Conservation (phyloP, 108 stramenopile genomes). For the Nitzschia palea region DNA sequence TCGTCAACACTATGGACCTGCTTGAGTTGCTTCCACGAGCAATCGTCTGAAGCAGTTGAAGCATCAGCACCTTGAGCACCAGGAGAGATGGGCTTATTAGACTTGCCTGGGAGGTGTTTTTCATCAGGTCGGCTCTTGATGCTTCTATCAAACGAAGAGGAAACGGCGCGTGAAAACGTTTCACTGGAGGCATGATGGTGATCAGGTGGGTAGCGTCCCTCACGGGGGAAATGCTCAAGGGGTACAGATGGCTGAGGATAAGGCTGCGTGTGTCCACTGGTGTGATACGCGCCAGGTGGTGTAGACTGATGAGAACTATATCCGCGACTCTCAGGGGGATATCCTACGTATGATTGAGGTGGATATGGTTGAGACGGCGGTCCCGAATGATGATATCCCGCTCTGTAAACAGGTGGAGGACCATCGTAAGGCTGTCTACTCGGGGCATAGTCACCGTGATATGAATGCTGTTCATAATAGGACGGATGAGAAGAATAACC, state of each 20-base stretch:
- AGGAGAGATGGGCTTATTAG: background rate
- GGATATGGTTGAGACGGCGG: conserved; percentile 24
- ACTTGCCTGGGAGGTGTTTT: background rate
- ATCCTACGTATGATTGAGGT: conserved; percentile 19
- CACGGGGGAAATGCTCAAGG: conserved; percentile 20
- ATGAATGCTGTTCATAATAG: conserved; percentile 54
- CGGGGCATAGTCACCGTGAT: conserved; percentile 70
- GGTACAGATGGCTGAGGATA: conserved; percentile 12
- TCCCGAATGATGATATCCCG: conserved; percentile 2
- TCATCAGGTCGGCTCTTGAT: conserved; percentile 28
- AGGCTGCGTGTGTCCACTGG: conserved; percentile 8
- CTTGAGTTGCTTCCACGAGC: conserved; percentile 62
- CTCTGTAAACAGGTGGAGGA: conserved; percentile 17
- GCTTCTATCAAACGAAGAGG: conserved; percentile 55
- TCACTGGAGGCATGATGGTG: conserved; percentile 8
- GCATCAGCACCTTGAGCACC: conserved; percentile 7
- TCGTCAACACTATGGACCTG: conserved; percentile 70
- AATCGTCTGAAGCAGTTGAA: conserved; percentile 44
- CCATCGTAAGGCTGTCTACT: conserved; percentile 47
- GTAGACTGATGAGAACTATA: conserved; percentile 2
- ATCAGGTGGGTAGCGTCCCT: conserved; percentile 17
- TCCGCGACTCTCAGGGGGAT: conserved; percentile 12
- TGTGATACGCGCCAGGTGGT: conserved; percentile 23
- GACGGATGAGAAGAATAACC: conserved; percentile 15
- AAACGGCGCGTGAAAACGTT: conserved; percentile 47